Percentiles rank a stretch among this genome's conserved stretches.
Evolutionary conservation across 768 basidiomycete genomes (phyloP).

Genomic region (Tulasnella sp.): DNA sequence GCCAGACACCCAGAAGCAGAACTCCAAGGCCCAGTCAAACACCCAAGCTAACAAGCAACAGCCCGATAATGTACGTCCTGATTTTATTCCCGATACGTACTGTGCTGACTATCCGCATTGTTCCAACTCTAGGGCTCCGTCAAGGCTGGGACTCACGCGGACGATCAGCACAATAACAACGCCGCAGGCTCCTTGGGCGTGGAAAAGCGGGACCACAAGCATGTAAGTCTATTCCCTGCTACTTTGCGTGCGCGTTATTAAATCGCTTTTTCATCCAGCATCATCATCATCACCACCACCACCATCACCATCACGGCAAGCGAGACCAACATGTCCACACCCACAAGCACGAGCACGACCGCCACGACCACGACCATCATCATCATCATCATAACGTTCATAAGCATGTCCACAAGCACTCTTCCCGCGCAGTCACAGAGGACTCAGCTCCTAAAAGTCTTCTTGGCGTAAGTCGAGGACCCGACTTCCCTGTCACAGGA

Average conservation of each 20-base stretch:
- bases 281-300: slow-evolving; percentile 26
- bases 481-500: not conserved
- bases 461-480: not conserved
- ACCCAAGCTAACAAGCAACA: not conserved
- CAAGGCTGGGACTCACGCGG: not conserved
- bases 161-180: not conserved
- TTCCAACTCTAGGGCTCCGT: not conserved
- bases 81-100: not conserved
- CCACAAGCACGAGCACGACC: slow-evolving; percentile 4
- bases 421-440: slow-evolving; percentile 22
- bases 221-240: not conserved
- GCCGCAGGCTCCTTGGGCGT: not conserved
- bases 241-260: not conserved
- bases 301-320: slow-evolving; percentile 24
- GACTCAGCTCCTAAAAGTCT: not conserved
- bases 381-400: slow-evolving; percentile 27
- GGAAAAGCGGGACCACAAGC: slow-evolving; percentile 4
- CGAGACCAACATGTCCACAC: slow-evolving; percentile 31
- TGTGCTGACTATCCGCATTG: not conserved
- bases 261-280: slow-evolving; percentile 11
- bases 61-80: not conserved
- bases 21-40: not conserved
- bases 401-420: slow-evolving; percentile 28
- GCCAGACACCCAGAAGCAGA: not conserved
- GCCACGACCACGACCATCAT: slow-evolving; percentile 28